phyloP scores from a whole-genome alignment of 1,284 basidiomycete species.

The Uromyces viciae-fabae region DNA sequence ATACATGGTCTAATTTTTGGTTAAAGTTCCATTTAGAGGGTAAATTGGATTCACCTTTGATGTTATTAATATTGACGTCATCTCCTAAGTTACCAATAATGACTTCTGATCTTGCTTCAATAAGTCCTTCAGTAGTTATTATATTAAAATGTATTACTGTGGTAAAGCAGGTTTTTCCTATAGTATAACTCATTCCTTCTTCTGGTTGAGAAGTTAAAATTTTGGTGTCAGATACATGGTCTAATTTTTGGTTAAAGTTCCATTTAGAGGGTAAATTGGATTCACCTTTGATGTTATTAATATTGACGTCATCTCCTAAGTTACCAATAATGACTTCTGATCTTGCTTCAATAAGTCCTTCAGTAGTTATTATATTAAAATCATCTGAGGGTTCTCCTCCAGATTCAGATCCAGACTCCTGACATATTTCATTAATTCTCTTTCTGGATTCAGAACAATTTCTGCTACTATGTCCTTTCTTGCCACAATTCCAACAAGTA shows the following conservation, averaged over 20 bases:
- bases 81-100: no score
- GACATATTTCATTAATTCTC: background rate
- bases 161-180: background rate
- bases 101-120: no score
- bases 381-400: background rate
- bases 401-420: background rate
- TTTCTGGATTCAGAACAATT: background rate
- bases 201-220: background rate
- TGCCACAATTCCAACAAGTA: background rate
- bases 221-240: background rate
- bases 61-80: background rate
- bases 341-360: no score
- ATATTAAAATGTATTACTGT: background rate
- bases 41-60: background rate
- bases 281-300: background rate
- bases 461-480: background rate
- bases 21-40: background rate
- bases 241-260: background rate
- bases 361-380: no score
- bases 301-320: background rate
- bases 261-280: background rate
- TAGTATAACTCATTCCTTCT: background rate
- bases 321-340: background rate
- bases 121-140: no score
- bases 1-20: background rate